Evolutionary conservation across 352 stramenopile species (phyloP).

Genomic region (Elongisporangium undulatum): DNA sequence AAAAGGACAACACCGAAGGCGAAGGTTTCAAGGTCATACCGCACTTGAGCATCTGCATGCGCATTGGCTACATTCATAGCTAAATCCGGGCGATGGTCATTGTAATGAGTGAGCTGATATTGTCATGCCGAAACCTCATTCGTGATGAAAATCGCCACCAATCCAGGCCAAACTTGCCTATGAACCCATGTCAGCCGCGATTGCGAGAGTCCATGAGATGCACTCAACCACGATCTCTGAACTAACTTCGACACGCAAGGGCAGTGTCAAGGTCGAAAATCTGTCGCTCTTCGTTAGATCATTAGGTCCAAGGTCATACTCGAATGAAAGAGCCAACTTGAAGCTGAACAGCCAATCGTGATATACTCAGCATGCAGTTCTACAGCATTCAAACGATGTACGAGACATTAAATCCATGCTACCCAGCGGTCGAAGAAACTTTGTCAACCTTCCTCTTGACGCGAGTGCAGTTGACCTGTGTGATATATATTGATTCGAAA

Average conservation of each 20-base stretch:
- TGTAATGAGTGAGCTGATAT: too few species aligned
- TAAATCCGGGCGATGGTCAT: too few species aligned
- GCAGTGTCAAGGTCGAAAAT: slow-evolving; percentile 4
- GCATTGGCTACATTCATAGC: too few species aligned
- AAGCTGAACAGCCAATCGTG: slow-evolving; percentile 26
- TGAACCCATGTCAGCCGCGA: slow-evolving; percentile 13
- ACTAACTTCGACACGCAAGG: slow-evolving; percentile 12
- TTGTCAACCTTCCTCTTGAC: too few species aligned
- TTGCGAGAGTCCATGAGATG: slow-evolving; percentile 19
- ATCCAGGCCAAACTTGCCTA: slow-evolving; percentile 17
- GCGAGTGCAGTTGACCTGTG: too few species aligned
- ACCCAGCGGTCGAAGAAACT: too few species aligned
- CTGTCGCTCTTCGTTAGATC: slow-evolving; percentile 6
- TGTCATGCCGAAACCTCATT: too few species aligned
- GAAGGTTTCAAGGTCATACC: too few species aligned
- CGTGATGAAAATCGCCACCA: slow-evolving; percentile 26
- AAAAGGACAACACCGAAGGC: too few species aligned
- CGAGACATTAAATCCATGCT: slow-evolving; percentile 15
- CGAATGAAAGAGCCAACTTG: slow-evolving; percentile 26
- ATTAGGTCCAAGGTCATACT: slow-evolving; percentile 12
- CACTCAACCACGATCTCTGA: slow-evolving; percentile 19
- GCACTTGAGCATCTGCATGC: too few species aligned
- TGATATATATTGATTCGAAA: too few species aligned
- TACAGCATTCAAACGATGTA: slow-evolving; percentile 13
- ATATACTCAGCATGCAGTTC: slow-evolving; percentile 42